These are phyloP conservation scores for Hypoxylon sp. DNA, from an alignment of 2,329 filamentous ascomycete genomes.

Conservation along the genomic window DNA sequence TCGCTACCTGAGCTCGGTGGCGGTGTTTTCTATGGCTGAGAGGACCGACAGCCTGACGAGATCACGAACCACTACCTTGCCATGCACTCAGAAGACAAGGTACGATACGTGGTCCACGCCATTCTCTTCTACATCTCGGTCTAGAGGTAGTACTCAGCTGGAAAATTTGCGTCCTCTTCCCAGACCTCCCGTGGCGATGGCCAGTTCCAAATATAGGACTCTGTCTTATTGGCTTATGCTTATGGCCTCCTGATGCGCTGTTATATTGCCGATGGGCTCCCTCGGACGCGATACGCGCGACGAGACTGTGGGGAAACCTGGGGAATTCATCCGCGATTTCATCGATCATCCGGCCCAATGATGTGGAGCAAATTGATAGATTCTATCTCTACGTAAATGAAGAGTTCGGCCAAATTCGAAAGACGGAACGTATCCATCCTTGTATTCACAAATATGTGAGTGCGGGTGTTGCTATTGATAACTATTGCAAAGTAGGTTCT, in stretches of 20 bases:
- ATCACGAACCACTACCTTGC: background rate
- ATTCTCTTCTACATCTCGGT: slow-evolving; percentile 1
- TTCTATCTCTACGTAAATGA: slow-evolving; percentile 34
- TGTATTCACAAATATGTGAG: slow-evolving; percentile 15
- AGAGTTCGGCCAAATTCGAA: slow-evolving; percentile 40
- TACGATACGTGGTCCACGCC: slow-evolving; percentile 7
- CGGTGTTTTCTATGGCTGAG: background rate
- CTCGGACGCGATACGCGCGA: slow-evolving; percentile 28
- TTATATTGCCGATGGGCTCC: slow-evolving; percentile 31
- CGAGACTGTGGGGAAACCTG: slow-evolving; percentile 43
- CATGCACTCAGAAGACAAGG: no score
- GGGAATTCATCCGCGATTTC: slow-evolving; percentile 42
- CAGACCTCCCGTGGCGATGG: background rate
- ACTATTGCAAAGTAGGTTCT: slow-evolving; percentile 11
- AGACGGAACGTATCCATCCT: slow-evolving; percentile 38
- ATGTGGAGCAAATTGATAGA: slow-evolving; percentile 39
- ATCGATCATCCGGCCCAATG: slow-evolving; percentile 42
- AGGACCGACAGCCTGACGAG: no score
- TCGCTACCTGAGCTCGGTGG: background rate
- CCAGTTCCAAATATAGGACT: slow-evolving; percentile 29
- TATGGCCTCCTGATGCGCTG: slow-evolving; percentile 6
- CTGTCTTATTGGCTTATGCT: background rate
- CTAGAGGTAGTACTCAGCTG: slow-evolving; percentile 1
- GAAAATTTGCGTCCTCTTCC: slow-evolving; percentile 12
- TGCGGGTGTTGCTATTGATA: slow-evolving; percentile 1